These are phyloP conservation scores for Pythium guiyangense DNA, from an alignment of 352 stramenopile species.

Conservation along the genomic window DNA sequence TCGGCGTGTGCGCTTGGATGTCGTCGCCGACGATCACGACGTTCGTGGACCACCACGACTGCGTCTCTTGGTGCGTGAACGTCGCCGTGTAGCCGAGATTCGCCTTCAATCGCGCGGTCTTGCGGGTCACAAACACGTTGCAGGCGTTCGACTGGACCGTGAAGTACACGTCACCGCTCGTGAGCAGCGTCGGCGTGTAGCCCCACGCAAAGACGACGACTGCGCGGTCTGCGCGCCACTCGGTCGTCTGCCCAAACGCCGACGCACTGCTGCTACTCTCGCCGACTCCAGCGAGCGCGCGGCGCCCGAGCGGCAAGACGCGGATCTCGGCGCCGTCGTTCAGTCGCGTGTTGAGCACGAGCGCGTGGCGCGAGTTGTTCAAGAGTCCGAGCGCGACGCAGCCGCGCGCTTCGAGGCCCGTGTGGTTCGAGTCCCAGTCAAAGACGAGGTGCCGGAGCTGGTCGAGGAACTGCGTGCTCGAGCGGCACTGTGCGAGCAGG, in stretches of 20 bases:
- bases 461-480: slow-evolving; percentile 46
- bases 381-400: slow-evolving; percentile 71
- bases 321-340: slow-evolving; percentile 74
- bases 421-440: slow-evolving; percentile 86
- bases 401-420: slow-evolving; percentile 64
- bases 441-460: slow-evolving; percentile 76
- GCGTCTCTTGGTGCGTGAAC: slow-evolving; percentile 78
- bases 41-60: slow-evolving; percentile 78
- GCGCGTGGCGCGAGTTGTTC: slow-evolving; percentile 75
- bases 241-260: slow-evolving; percentile 12
- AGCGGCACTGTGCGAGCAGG: slow-evolving; percentile 38
- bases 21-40: slow-evolving; percentile 82
- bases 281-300: slow-evolving; percentile 45
- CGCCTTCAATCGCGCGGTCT: slow-evolving; percentile 63
- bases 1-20: slow-evolving; percentile 38
- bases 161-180: slow-evolving; percentile 81
- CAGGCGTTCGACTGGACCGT: slow-evolving; percentile 81
- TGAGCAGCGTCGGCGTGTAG: slow-evolving; percentile 81
- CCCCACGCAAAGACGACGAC: slow-evolving; percentile 81
- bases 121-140: slow-evolving; percentile 75
- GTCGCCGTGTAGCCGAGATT: slow-evolving; percentile 81
- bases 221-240: slow-evolving; percentile 62
- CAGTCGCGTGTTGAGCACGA: slow-evolving; percentile 63
- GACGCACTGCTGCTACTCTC: slow-evolving; percentile 10
- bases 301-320: slow-evolving; percentile 54